Conservation (phyloP, 202 grass and related monocot species). For the Setaria italica region DNA sequence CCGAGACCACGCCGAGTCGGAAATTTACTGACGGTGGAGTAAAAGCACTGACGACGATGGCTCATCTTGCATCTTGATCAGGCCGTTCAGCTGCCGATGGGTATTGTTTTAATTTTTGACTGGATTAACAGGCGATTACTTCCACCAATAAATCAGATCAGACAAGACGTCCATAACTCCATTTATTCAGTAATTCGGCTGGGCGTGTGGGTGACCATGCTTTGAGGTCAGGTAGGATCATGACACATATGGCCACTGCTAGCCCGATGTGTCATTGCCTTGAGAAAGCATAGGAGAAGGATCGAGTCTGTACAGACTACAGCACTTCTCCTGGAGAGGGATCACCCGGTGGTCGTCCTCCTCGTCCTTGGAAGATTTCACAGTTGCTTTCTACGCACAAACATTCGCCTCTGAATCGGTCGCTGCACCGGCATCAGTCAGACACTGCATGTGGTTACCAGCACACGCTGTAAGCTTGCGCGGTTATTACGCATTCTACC, state of each 20-base stretch:
- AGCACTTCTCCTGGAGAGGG: neutral
- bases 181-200: slow-evolving; percentile 13
- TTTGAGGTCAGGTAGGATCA: neutral
- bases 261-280: neutral
- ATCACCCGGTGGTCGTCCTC: slow-evolving; percentile 2
- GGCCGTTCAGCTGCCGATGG: neutral
- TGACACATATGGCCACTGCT: neutral
- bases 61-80: slow-evolving; percentile 2
- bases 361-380: slow-evolving; percentile 39
- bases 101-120: neutral
- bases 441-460: neutral
- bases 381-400: slow-evolving; percentile 32
- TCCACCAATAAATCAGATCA: neutral
- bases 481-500: neutral
- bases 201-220: slow-evolving; percentile 16
- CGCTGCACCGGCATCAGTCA: neutral
- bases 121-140: neutral
- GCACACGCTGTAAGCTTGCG: neutral
- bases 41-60: neutral
- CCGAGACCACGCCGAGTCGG: neutral
- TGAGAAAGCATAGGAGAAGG: slow-evolving; percentile 11
- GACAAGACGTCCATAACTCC: slow-evolving; percentile 15
- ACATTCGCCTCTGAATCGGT: slow-evolving; percentile 18
- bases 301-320: neutral
- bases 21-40: neutral